Evolutionary conservation across 202 grass and related monocot species (phyloP), one percentile per base, ranked within the genome.

Genomic region (Musa balbisiana): DNA sequence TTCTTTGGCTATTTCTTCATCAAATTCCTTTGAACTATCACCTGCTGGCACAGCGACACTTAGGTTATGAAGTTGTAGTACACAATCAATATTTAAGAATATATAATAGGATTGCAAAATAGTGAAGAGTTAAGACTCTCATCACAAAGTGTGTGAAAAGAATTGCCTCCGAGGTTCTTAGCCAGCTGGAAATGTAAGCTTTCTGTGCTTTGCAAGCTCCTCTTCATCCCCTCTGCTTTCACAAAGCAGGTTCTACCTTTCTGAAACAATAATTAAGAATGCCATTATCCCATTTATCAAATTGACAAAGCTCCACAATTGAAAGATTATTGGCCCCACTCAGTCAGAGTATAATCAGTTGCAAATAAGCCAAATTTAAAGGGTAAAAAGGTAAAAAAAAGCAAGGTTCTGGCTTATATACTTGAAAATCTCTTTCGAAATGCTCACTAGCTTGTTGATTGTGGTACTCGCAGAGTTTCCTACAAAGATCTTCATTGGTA

Each of bases 1-100:
- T 83, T 95, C 95, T 92, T 95, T 99, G 55, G 82, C 87, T 53
- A 85, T 83, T 84, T 99, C 95, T 80, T 95, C 95, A 67, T 94
- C 91, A 75, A 94, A 89, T 74, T 94, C 95, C 81, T 92, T 99
- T 71, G 82, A 79, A 76, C 87, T 94, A 64, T 79, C 83, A 85
- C 64, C 72, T 83, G 76, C 9, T 80, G 69, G 65, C 53, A 11
- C 27, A 17, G 53, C 15, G 53, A 20, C 55, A 83, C 55, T 80
- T 67, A 55, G 54, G 33, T 43, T 43, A 43, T 43, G 33, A 43
- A 43, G 33, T 43, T 43, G 33, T 43, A 43, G 33, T 8, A 8
- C 33, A 43, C 33, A 6, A 43, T 43, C 6, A 43, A 43, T 43
- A 43, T 6, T 43, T 43, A 43, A 43, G 33, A 6, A 43, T 8